Evolutionary conservation across 2,329 filamentous ascomycete species (phyloP), one percentile per base, ranked within the genome.

Genomic region (Bipolaris cookei): DNA sequence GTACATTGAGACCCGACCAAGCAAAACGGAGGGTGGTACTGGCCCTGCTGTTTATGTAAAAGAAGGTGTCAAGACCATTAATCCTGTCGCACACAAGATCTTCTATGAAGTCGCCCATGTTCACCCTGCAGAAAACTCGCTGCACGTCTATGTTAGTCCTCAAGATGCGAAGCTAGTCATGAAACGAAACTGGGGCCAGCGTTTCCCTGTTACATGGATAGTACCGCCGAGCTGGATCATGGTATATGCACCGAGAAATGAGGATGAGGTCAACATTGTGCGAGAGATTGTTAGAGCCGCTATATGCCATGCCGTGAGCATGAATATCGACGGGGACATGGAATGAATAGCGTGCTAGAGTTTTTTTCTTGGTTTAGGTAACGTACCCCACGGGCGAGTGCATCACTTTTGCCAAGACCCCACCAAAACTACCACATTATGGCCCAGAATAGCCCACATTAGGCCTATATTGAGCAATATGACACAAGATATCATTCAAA

Each of bases 61-160:
- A 4, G 58, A 62, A 37, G 58, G 66, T 7, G 61, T 71, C 18
- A 55, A 59, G 8, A 68, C 61, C 3, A 70, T 69, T 41, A 73
- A 74, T 34, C 68, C 70, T 0, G 56, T 54, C 1, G 68, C 69
- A n/a, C 61, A 67, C 37, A 73, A 68, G 34, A 72, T 73, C 32
- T 71, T 70, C 54, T 72, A 69, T 44, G 71, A 74, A 49, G 46
- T 74, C 1, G 71, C 70, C 16, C 92, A 96, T 73, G 85, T 92
- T 11, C 92, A 96, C 76, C 85, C 87, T 52, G 87, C 83, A 18
- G 91, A 95, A 61, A 85, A 88, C 63, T 90, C 88, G 11, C 81
- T 94, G 81, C 91, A 96, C 76, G 82, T 95, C 73, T 91, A 87
- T 51, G 82, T 95, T 28, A 90, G 93, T 69, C 90, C 90, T 0